Evolutionary conservation across 306 rosid species (phyloP).

Genomic region (Vicia villosa): DNA sequence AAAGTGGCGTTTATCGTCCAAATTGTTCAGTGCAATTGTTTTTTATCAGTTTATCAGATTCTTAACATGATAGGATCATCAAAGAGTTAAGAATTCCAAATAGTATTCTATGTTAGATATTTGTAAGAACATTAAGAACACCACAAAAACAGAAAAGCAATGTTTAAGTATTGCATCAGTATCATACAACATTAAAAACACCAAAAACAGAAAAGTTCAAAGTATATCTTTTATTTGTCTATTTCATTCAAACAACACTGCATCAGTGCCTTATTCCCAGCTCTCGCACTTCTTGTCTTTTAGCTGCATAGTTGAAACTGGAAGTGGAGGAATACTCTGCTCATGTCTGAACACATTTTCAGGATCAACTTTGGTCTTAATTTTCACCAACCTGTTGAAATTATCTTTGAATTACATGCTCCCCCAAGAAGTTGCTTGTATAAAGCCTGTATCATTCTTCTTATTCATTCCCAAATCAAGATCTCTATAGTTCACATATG

Average conservation of each 20-base stretch:
- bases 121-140: neutral
- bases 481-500: constrained; percentile 86
- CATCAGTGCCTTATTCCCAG: constrained; percentile 26
- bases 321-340: constrained; percentile 86
- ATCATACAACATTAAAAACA: constrained; percentile 30
- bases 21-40: constrained; percentile 34
- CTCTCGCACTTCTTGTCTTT: constrained; percentile 27
- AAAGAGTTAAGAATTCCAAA: neutral
- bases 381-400: constrained; percentile 59
- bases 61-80: neutral
- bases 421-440: constrained; percentile 72
- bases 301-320: constrained; percentile 29
- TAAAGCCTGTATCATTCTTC: constrained; percentile 46
- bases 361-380: constrained; percentile 78
- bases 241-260: constrained; percentile 17
- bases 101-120: neutral
- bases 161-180: constrained; percentile 14
- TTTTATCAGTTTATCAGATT: no score
- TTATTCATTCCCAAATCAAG: constrained; percentile 83
- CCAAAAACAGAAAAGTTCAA: constrained; percentile 26
- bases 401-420: constrained; percentile 72
- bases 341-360: constrained; percentile 85
- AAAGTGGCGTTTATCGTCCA: neutral
- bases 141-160: neutral
- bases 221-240: constrained; percentile 34